Evolutionary conservation across 371 early-diverging fungal species (phyloP).

Genomic region (Syncephalastrum contaminatum): DNA sequence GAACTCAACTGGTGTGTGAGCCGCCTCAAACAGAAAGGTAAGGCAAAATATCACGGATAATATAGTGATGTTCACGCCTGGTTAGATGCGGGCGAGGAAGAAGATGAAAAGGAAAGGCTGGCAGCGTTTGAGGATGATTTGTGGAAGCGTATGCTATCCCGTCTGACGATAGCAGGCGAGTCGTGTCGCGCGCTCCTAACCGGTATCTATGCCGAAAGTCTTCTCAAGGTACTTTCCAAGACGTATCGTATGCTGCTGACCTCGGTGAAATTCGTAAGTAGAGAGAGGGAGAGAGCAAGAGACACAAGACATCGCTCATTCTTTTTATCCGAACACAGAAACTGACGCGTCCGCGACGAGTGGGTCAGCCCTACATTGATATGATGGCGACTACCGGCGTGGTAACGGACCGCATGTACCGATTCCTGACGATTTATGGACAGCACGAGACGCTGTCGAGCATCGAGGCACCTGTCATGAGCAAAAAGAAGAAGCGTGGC

Average conservation of each 20-base stretch:
- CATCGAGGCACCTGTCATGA: background rate
- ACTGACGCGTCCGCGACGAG: too few species aligned
- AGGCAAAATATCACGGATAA: background rate
- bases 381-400: slow-evolving; percentile 27
- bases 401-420: slow-evolving; percentile 51
- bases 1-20: slow-evolving; percentile 47
- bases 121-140: slow-evolving; percentile 29
- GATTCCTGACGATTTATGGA: slow-evolving; percentile 44
- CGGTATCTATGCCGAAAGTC: slow-evolving; percentile 35
- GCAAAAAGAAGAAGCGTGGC: slow-evolving; percentile 14
- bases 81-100: background rate
- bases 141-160: slow-evolving; percentile 24
- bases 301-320: too few species aligned
- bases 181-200: slow-evolving; percentile 31
- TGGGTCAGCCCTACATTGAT: too few species aligned
- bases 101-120: slow-evolving; percentile 7
- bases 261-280: slow-evolving; percentile 49
- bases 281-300: too few species aligned
- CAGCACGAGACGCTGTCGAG: slow-evolving; percentile 17
- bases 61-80: background rate
- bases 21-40: slow-evolving; percentile 32
- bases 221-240: slow-evolving; percentile 41
- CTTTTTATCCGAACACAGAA: too few species aligned
- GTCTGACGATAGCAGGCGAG: slow-evolving; percentile 27
- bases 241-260: slow-evolving; percentile 39